Evolutionary conservation across 2,329 filamentous ascomycete species (phyloP), one percentile per base, ranked within the genome.

Genomic region (Alternaria tenuissima): DNA sequence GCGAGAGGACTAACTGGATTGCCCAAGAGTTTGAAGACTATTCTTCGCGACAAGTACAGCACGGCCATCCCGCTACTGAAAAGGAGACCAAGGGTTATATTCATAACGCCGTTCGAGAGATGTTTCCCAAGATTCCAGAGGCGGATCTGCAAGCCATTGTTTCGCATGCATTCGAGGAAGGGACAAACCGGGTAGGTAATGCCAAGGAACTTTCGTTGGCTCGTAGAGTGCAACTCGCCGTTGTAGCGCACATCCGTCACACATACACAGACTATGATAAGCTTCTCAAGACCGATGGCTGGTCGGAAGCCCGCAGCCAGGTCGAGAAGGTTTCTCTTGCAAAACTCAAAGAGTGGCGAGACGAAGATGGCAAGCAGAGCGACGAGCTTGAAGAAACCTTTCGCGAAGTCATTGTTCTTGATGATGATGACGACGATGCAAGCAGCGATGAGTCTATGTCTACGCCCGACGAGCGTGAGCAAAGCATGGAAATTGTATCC

Each of bases 71-170:
- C 24, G 74, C 55, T 1, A 76, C 62, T 26, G 74, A 64, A 42
- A 69, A 80, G 32, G 83, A 81, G 14, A 82, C 85, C 49, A 85
- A 86, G 60, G 82, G 84, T n/a, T 83, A 87, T 69, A 85, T 88
- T 51, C 80, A 83, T 60, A 83, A 84, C 54, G 85, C 86, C 11
- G 84, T 90, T 51, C 84, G 81, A 62, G 87, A 89, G 68, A 78
- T 89, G 28, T 89, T 89, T 65, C 87, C 87, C 4, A 87, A 85
- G 61, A 88, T 89, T 26, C 87, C 87, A 3, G 82, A 86, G 52
- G 79, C 81, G 55, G 86, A 88, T 71, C 71, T 88, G 9, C 80
- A 84, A 47, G 80, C 83, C 53, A 88, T 89, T 58, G 84, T 88
- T 64, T 82, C 84, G 62, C 86, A 85, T 59, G 85, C 87, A 28